Base-by-base conservation (phyloP, 192 early-diverging fungal genomes). In the Dispira simplex region DNA sequence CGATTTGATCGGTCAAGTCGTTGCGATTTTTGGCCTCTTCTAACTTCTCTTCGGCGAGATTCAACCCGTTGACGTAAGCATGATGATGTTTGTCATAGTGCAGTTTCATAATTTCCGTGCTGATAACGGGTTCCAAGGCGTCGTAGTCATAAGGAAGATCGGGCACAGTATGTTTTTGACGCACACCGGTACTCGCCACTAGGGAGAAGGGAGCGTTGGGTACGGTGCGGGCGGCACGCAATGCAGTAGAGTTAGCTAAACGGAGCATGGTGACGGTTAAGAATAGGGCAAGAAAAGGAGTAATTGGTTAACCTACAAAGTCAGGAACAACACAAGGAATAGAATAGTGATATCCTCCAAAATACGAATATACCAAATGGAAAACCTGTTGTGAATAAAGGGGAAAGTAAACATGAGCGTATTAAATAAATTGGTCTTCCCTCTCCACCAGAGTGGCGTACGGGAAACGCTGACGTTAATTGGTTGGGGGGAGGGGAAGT, bases 21-120 rank as follows among this genome's bases (percentile, higher is more conserved):
- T 83, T 78, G 66, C 82, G 78, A 57, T 77, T 67, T 67, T 83
- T 72, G 23, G 91, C 86, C 25, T 75, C 79, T 44, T 76, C 75
- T 46, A 91, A 73, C 78, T 97, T 92, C 71, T 97, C 95, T 69
- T 92, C 90, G n/a, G 90, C 87, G n/a, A 71, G 76, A 70, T 97
- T 97, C 49, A 92, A 79, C 62, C 77, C 80, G 63, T 79, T 89
- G 65, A 97, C 86, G 69, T 97, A 97, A 8, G 92, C 76, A 48
- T 90, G 87, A 71, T 97, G 95, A 77, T 97, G 95, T 84, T 97
- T 97, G 70, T 73, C 56, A 78, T 97, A 89, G 77, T 97, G 95
- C 51, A 97, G 71, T 65, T 87, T 67, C 92, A 97, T 95, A 70
- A 95, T 97, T 70, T 97, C 90, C 52, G 83, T 83, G 46, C 83